phyloP scores from a whole-genome alignment of 192 early-diverging fungal genomes.

The Endogone sp. region DNA sequence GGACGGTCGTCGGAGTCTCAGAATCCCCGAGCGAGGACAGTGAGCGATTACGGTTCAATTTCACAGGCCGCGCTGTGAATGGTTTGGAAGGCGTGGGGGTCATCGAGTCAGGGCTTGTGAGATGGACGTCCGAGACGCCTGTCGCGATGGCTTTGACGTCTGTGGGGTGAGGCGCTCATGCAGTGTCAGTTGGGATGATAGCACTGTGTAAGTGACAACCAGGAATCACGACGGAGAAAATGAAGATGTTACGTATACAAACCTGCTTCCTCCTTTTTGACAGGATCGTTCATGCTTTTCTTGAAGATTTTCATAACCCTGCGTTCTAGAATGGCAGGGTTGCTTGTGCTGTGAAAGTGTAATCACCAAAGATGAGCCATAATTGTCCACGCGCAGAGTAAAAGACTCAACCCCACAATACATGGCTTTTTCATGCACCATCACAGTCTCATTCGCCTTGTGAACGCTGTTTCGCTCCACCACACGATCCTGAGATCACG shows the following conservation, averaged over 20 bases:
- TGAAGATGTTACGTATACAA: background rate
- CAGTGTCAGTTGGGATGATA: background rate
- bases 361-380: background rate
- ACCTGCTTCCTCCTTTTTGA: background rate
- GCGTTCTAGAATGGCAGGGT: background rate
- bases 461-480: too few relatives aligned
- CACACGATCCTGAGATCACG: too few relatives aligned
- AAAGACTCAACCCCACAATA: background rate
- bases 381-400: too few relatives aligned
- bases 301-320: background rate
- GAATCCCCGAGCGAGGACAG: background rate
- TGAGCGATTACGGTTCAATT: background rate
- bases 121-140: background rate
- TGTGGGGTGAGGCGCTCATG: background rate
- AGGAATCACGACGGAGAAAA: background rate
- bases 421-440: background rate
- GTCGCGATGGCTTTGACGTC: background rate
- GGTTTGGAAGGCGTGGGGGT: background rate
- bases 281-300: background rate
- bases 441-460: background rate
- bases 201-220: too few relatives aligned
- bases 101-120: background rate
- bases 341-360: background rate
- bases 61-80: background rate
- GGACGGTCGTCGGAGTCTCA: background rate